Evolutionary conservation across 225 moss, liverwort and hornwort species (phyloP).

Genomic region (Asterella californica): DNA sequence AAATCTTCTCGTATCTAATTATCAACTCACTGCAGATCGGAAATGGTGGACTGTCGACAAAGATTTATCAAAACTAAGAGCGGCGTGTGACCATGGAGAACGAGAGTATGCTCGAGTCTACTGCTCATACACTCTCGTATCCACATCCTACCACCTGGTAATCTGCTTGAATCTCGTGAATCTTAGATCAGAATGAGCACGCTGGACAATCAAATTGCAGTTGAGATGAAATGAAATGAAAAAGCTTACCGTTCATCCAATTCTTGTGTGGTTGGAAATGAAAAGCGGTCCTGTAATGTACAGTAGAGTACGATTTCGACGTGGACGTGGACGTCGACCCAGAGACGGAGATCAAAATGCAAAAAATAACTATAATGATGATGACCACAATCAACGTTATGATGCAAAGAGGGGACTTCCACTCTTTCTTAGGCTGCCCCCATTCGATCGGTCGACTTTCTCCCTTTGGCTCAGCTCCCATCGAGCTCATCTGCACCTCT

Average conservation of each 20-base stretch:
- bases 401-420: not conserved
- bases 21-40: not conserved
- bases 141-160: too few relatives aligned
- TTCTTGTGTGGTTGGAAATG: conserved; percentile 28
- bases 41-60: not conserved
- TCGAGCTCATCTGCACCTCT: conserved; percentile 13
- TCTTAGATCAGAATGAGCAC: too few relatives aligned
- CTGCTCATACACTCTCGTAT: too few relatives aligned
- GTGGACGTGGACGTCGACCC: not conserved
- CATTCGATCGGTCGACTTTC: not conserved
- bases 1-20: not conserved
- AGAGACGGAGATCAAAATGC: not conserved
- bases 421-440: not conserved
- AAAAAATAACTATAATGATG: not conserved
- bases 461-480: not conserved
- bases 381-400: not conserved
- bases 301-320: not conserved
- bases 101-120: not conserved
- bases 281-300: conserved; percentile 14
- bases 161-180: too few relatives aligned
- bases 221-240: not conserved
- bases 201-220: too few relatives aligned
- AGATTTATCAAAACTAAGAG: not conserved
- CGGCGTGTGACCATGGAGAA: not conserved
- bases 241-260: conserved; percentile 27